Evolutionary conservation across 257 asterid species (phyloP), one percentile per base, ranked within the genome.

Genomic region (Buddleja alternifolia): DNA sequence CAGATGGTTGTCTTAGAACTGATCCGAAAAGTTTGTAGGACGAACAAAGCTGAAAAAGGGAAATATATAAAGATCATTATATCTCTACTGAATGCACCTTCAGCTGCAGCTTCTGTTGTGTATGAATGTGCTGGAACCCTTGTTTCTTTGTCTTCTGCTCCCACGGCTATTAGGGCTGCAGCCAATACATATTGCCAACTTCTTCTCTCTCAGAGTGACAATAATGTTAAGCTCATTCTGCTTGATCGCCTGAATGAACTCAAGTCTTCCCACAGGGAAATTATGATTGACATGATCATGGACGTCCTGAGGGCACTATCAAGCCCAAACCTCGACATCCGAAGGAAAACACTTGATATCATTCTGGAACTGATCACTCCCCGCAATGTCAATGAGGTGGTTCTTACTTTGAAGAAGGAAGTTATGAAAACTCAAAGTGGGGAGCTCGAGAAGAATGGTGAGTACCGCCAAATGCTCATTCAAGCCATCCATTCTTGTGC

Each of bases 401-500:
- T 92, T 80, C 96, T 84, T 59, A 87, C 94, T 44, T 73, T 92
- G 75, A 92, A 92, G 86, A 92, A 92, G 84, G 98, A 92, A 84
- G 96, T 92, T 55, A 80, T 92, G 87, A 92, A 92, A 82, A 92
- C 98, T 65, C 98, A 92, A 78, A 77, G 89, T 12, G 92, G 90
- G 73, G 98, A 92, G 77, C 87, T 86, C 66, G 98, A 92, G 84
- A 92, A 92, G 86, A 90, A 88, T 39, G 96, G 92, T 4, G 98
- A 92, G 71, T 92, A 89, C 62, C 94, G 98, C 11, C 98, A 92
- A 71, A 85, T 92, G 94, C 96, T 92, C 79, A 92, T 92, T 75
- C 96, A 92, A 86, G 96, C 98, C 47, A 92, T 92, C 63, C 98
- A 92, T 87, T 85, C 90, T 10, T 92, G 98, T 79, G 98, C 98